Percentiles rank a stretch among this genome's conserved stretches.
phyloP scores from a whole-genome alignment of 257 asterid species.

The Hygrophila difformis region DNA sequence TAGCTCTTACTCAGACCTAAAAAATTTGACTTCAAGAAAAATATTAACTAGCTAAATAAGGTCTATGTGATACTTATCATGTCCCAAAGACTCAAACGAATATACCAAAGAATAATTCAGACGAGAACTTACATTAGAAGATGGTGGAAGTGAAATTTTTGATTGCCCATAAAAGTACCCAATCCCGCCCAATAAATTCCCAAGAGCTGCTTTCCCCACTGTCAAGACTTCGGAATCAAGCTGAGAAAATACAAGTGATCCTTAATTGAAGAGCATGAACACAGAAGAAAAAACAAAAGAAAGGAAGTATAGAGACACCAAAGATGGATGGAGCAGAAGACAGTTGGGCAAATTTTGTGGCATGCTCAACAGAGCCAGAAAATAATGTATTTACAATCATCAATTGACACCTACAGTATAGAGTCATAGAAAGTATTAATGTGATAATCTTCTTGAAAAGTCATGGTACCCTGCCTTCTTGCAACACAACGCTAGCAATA shows the following conservation, averaged over 20 bases:
- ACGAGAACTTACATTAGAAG: constrained; percentile 55
- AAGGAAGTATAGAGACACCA: constrained; percentile 1
- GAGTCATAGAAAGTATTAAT: no score
- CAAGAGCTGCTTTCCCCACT: constrained; percentile 80
- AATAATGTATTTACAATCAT: constrained; percentile 3
- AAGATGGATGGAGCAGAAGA: background rate
- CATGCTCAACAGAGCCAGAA: background rate
- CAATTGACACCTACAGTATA: constrained; percentile 5
- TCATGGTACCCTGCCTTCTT: background rate
- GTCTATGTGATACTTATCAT: constrained; percentile 2
- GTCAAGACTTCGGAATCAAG: constrained; percentile 49
- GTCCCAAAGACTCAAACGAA: constrained; percentile 4
- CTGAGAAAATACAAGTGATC: constrained; percentile 43
- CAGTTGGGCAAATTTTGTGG: background rate
- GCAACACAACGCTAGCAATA: constrained; percentile 4
- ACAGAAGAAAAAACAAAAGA: background rate
- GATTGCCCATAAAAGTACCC: constrained; percentile 96
- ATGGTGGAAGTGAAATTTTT: constrained; percentile 60
- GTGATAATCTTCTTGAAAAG: constrained; percentile 4
- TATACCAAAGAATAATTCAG: constrained; percentile 7
- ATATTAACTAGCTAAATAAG: constrained; percentile 14
- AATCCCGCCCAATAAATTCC: constrained; percentile 90
- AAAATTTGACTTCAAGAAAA: constrained; percentile 9
- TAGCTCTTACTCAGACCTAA: constrained; percentile 1
- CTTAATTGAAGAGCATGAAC: constrained; percentile 11